A percentile compares a stretch with the other conserved stretches of the same genome.
phyloP scores from a whole-genome alignment of 2,329 filamentous ascomycete genomes.

The Didymella lethalis region DNA sequence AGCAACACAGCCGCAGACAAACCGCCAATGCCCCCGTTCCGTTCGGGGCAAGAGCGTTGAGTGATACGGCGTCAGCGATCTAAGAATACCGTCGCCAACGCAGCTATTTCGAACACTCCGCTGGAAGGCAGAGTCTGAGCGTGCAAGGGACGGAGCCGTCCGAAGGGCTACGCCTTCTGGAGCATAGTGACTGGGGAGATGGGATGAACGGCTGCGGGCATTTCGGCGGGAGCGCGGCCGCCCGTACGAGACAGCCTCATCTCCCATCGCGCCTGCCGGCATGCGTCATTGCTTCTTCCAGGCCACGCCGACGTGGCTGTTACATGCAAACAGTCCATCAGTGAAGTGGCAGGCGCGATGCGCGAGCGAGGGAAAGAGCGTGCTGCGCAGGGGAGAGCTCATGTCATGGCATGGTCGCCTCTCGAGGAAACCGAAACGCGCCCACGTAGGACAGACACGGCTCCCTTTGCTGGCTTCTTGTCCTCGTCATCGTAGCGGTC shows the following conservation, averaged over 20 bases:
- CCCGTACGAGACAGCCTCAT: conserved; percentile 17
- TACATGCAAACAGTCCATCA: conserved; percentile 31
- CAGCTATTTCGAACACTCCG: conserved; percentile 20
- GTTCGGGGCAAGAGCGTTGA: conserved; percentile 34
- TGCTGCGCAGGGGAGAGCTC: conserved; percentile 20
- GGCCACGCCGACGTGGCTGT: conserved; percentile 20
- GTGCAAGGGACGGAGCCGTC: conserved; percentile 22
- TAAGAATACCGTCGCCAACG: conserved; percentile 40
- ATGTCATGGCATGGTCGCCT: conserved; percentile 19
- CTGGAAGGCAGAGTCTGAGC: conserved; percentile 21
- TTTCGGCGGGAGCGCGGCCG: conserved; percentile 13
- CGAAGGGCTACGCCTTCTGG: not conserved
- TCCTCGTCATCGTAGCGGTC: conserved; percentile 20
- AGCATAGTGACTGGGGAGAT: conserved; percentile 6
- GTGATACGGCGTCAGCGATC: conserved; percentile 47
- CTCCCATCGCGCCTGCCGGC: conserved; percentile 9
- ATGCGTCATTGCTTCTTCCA: conserved; percentile 26
- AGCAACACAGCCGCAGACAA: conserved; percentile 48
- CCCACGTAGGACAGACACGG: conserved; percentile 31
- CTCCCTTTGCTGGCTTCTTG: conserved; percentile 29
- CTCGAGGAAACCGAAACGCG: conserved; percentile 27
- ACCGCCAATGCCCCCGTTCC: conserved; percentile 27
- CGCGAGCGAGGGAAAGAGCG: conserved; percentile 23
- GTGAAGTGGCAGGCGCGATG: conserved; percentile 27
- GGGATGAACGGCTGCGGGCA: conserved; percentile 5